Evolutionary conservation across 2,329 filamentous ascomycete species (phyloP).

Genomic region (Epichloe brachyelytri): DNA sequence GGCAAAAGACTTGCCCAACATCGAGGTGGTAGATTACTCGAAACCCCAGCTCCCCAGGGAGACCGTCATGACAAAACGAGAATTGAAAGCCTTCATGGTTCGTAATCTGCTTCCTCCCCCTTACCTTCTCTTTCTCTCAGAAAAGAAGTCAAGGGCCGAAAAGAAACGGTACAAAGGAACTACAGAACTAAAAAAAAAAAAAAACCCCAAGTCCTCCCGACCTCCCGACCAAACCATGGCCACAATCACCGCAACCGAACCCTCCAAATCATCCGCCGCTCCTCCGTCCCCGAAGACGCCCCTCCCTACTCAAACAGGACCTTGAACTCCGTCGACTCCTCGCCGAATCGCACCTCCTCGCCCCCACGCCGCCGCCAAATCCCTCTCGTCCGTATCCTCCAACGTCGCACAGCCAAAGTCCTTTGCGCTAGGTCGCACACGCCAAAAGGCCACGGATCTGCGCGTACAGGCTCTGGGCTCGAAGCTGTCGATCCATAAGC

Average conservation of each 20-base stretch:
- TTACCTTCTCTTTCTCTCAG: background rate
- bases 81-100: constrained; percentile 70
- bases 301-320: constrained; percentile 74
- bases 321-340: constrained; percentile 83
- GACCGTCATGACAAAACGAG: constrained; percentile 46
- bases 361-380: constrained; percentile 33
- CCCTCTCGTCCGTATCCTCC: constrained; percentile 26
- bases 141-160: background rate
- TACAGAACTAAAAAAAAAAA: background rate
- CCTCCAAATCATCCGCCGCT: constrained; percentile 12
- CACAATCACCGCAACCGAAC: constrained; percentile 3
- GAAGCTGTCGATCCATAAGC: constrained; percentile 60
- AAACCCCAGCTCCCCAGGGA: constrained; percentile 23
- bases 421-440: constrained; percentile 52
- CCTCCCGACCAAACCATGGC: constrained; percentile 26
- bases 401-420: constrained; percentile 25
- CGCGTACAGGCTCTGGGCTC: constrained; percentile 70
- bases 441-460: constrained; percentile 72
- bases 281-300: constrained; percentile 40
- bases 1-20: constrained; percentile 1
- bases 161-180: background rate
- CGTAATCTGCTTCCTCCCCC: constrained; percentile 2
- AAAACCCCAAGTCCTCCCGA: constrained; percentile 29
- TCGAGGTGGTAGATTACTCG: constrained; percentile 53
- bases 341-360: constrained; percentile 78